Evolutionary conservation across 495 filamentous ascomycete species (phyloP).

Genomic region (Symbiotaphrina buchneri): DNA sequence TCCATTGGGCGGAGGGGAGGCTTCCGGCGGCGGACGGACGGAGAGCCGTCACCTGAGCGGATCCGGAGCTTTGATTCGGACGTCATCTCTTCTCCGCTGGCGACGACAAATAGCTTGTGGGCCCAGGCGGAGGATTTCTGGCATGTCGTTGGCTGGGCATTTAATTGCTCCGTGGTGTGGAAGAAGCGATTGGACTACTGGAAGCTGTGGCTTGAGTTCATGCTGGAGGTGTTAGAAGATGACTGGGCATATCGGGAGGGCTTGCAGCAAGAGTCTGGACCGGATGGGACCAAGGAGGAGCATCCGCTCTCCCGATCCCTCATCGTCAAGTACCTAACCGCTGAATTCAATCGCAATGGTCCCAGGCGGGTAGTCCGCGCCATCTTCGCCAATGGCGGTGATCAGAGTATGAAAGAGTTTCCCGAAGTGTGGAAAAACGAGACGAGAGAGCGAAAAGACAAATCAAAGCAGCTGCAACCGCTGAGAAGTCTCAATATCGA

Average conservation of each 20-base stretch:
- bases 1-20: constrained; percentile 9
- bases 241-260: constrained; percentile 43
- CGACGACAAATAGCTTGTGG: constrained; percentile 46
- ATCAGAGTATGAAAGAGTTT: constrained; percentile 26
- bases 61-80: constrained; percentile 16
- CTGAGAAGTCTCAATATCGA: constrained; percentile 31
- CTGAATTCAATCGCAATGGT: constrained; percentile 8
- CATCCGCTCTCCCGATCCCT: constrained; percentile 17
- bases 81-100: constrained; percentile 28
- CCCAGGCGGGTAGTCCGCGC: constrained; percentile 31
- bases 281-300: constrained; percentile 9
- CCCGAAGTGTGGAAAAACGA: constrained; percentile 37
- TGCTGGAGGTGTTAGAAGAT: constrained; percentile 52
- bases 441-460: constrained; percentile 19
- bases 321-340: constrained; percentile 27
- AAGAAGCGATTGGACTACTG: constrained; percentile 58
- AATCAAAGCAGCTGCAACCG: constrained; percentile 15
- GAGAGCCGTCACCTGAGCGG: constrained; percentile 4
- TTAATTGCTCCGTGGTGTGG: constrained; percentile 64
- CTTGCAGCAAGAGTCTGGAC: neutral
- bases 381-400: constrained; percentile 38
- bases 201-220: constrained; percentile 59
- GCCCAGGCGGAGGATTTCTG: constrained; percentile 63
- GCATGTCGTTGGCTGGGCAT: constrained; percentile 77
- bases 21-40: constrained; percentile 8